These are phyloP conservation scores for Ambrosiella xylebori DNA, from an alignment of 2,329 filamentous ascomycete genomes.

Conservation along the genomic window DNA sequence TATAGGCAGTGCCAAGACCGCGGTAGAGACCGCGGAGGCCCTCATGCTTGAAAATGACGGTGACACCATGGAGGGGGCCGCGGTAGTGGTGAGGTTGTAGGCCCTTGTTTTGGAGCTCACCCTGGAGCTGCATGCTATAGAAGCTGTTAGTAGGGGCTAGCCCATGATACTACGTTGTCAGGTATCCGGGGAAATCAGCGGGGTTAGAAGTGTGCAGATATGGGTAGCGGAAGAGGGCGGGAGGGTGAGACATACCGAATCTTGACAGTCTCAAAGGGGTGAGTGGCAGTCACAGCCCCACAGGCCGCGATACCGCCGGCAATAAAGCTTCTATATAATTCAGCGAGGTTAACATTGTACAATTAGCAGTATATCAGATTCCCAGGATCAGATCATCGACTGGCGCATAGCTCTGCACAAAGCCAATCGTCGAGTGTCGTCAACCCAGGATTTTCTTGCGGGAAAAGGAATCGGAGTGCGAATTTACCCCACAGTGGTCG, in stretches of 20 bases:
- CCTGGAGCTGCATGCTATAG: constrained; percentile 75
- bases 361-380: not conserved
- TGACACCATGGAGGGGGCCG: constrained; percentile 79
- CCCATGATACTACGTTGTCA: constrained; percentile 5
- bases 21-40: constrained; percentile 72
- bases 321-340: constrained; percentile 57
- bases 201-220: not conserved
- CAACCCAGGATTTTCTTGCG: not conserved
- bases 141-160: not conserved
- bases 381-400: not conserved
- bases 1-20: constrained; percentile 78
- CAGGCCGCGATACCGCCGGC: constrained; percentile 93
- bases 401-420: not conserved
- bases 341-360: not conserved
- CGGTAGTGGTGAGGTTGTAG: constrained; percentile 77
- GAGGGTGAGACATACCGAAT: constrained; percentile 51
- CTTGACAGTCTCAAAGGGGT: constrained; percentile 98
- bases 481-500: constrained; percentile 7
- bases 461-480: not conserved
- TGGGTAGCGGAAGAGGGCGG: not conserved
- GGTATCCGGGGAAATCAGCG: not conserved
- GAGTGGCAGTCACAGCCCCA: constrained; percentile 90
- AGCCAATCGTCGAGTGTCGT: not conserved
- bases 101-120: constrained; percentile 76
- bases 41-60: constrained; percentile 81